A percentile compares a stretch with the other conserved stretches of the same genome.
These are phyloP conservation scores for Pistacia atlantica DNA, from an alignment of 345 rosid genomes.

Conservation along the genomic window DNA sequence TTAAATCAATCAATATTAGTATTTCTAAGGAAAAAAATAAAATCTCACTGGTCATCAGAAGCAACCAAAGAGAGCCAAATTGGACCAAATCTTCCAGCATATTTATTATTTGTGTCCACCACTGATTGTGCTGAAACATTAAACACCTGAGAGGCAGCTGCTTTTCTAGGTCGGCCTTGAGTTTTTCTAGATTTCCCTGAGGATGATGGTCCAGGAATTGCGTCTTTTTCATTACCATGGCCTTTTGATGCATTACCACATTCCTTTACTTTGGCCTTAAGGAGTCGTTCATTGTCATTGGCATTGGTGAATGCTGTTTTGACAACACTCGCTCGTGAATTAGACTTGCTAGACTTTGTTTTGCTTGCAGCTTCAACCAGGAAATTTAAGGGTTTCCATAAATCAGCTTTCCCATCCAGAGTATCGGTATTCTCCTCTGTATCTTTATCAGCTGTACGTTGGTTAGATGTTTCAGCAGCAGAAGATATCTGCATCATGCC, in stretches of 20 bases:
- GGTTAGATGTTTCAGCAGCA: slow-evolving; percentile 29
- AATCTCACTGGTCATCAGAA: slow-evolving; percentile 40
- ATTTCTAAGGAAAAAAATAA: not conserved
- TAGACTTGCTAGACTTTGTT: slow-evolving; percentile 25
- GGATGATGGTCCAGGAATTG: slow-evolving; percentile 20
- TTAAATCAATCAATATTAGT: slow-evolving; percentile 3
- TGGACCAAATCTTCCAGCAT: slow-evolving; percentile 31
- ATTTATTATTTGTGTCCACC: slow-evolving; percentile 25
- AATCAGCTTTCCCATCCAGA: slow-evolving; percentile 29
- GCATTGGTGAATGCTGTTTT: slow-evolving; percentile 15
- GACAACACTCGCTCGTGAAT: slow-evolving; percentile 14
- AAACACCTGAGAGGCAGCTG: slow-evolving; percentile 23
- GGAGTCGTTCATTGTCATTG: slow-evolving; percentile 17
- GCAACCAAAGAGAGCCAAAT: slow-evolving; percentile 52
- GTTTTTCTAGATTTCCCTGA: slow-evolving; percentile 28
- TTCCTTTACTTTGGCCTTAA: slow-evolving; percentile 21
- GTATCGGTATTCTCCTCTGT: slow-evolving; percentile 7
- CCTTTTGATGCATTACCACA: slow-evolving; percentile 22
- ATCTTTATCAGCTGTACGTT: slow-evolving; percentile 13
- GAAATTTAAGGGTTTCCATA: slow-evolving; percentile 33
- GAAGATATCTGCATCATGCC: slow-evolving; percentile 23
- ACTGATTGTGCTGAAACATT: slow-evolving; percentile 32
- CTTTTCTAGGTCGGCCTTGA: slow-evolving; percentile 23
- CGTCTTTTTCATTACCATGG: slow-evolving; percentile 24
- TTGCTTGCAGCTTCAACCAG: slow-evolving; percentile 31